A percentile compares a stretch with the other conserved stretches of the same genome.
phyloP scores from a whole-genome alignment of 1,284 basidiomycete genomes.

The Psilocybe mexicana region DNA sequence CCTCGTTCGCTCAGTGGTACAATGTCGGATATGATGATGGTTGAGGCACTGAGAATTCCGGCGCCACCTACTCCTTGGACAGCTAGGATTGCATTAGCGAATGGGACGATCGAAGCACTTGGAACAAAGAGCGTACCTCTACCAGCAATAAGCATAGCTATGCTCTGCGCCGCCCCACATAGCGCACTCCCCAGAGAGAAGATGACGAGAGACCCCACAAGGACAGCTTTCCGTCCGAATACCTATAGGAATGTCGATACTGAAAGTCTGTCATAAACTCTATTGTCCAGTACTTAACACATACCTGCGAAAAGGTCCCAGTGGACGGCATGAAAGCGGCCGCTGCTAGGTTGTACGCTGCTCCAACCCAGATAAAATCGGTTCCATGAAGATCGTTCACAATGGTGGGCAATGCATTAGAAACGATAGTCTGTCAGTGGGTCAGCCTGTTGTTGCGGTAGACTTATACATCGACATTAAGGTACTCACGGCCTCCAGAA shows the following conservation, averaged over 20 bases:
- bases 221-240: conserved; percentile 40
- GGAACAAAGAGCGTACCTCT: conserved; percentile 28
- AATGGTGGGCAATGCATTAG: conserved; percentile 16
- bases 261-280: no score
- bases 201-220: conserved; percentile 37
- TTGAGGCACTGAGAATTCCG: conserved; percentile 40
- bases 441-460: no score
- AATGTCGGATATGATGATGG: conserved; percentile 48
- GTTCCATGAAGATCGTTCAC: conserved; percentile 30
- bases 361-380: conserved; percentile 39
- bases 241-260: conserved; percentile 9
- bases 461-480: no score
- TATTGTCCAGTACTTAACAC: no score
- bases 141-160: conserved; percentile 43
- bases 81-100: conserved; percentile 22
- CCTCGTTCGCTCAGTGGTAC: conserved; percentile 32
- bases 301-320: conserved; percentile 22
- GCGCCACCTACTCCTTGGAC: conserved; percentile 54
- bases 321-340: conserved; percentile 36
- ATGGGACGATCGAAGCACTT: neutral
- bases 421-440: no score
- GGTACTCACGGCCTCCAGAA: no score
- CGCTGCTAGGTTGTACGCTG: conserved; percentile 36
- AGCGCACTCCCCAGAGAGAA: conserved; percentile 47
- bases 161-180: conserved; percentile 41